A percentile compares a stretch with the other conserved stretches of the same genome.
phyloP scores from a whole-genome alignment of 2,329 filamentous ascomycete species.

The Davidsoniella virescens region DNA sequence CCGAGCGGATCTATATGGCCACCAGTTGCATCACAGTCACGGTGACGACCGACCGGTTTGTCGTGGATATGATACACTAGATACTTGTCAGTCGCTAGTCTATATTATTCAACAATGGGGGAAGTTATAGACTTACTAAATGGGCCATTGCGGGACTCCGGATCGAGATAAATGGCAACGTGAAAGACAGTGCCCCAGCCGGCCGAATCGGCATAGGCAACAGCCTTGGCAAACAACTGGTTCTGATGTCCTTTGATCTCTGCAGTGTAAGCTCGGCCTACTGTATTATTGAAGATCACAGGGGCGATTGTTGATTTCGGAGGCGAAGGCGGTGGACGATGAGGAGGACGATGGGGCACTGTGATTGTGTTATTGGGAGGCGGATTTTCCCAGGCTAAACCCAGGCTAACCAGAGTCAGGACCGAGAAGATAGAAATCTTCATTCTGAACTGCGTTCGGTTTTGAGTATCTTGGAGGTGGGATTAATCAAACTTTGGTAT shows the following conservation, averaged over 20 bases:
- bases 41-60: conserved; percentile 31
- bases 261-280: conserved; percentile 8
- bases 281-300: conserved; percentile 5
- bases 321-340: background rate
- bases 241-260: conserved; percentile 7
- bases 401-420: too few species aligned
- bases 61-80: conserved; percentile 43
- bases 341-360: too few species aligned
- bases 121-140: conserved; percentile 5
- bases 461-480: too few species aligned
- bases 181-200: conserved; percentile 13
- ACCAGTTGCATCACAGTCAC: conserved; percentile 38
- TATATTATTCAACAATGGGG: too few species aligned
- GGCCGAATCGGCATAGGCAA: conserved; percentile 12
- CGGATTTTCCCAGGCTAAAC: too few species aligned
- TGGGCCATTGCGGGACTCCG: conserved; percentile 3
- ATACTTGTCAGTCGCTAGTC: background rate
- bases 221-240: background rate
- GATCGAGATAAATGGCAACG: conserved; percentile 7
- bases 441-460: too few species aligned
- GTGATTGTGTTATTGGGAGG: too few species aligned
- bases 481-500: too few species aligned
- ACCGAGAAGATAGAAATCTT: too few species aligned
- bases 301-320: conserved; percentile 1
- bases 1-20: conserved; percentile 40